Conservation (phyloP, 805 yeast species). For the Lachancea sp. region DNA sequence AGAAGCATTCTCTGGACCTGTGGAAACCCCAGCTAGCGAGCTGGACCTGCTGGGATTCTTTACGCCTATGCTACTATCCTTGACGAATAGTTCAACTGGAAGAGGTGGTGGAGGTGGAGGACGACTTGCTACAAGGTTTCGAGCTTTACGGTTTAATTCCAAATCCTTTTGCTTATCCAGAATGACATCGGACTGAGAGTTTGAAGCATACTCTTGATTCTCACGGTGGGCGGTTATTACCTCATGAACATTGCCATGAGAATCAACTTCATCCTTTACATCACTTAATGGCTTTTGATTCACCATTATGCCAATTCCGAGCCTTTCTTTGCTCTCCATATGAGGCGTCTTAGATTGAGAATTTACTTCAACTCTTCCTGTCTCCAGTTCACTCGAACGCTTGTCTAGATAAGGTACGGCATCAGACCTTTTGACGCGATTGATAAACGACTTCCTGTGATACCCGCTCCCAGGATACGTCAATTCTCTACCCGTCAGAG, state of each 20-base stretch:
- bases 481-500: constrained; percentile 5
- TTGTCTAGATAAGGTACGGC: constrained; percentile 26
- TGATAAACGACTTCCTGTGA: constrained; percentile 25
- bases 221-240: neutral
- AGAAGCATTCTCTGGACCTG: constrained; percentile 2
- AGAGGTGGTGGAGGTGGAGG: constrained; percentile 14
- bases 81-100: constrained; percentile 5
- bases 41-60: neutral
- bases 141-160: too few relatives aligned
- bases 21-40: too few relatives aligned
- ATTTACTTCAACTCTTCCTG: too few relatives aligned
- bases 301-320: constrained; percentile 7
- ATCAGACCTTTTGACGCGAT: constrained; percentile 26
- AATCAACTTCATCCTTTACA: neutral
- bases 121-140: too few relatives aligned
- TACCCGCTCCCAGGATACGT: constrained; percentile 12
- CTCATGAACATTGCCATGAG: too few relatives aligned
- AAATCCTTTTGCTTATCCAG: too few relatives aligned
- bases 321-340: neutral
- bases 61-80: neutral
- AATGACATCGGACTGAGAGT: too few relatives aligned
- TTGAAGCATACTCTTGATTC: neutral
- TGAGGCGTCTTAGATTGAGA: too few relatives aligned
- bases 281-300: neutral
- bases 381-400: constrained; percentile 20